Evolutionary conservation across 306 rosid species (phyloP).

Genomic region (Quillaja saponaria): DNA sequence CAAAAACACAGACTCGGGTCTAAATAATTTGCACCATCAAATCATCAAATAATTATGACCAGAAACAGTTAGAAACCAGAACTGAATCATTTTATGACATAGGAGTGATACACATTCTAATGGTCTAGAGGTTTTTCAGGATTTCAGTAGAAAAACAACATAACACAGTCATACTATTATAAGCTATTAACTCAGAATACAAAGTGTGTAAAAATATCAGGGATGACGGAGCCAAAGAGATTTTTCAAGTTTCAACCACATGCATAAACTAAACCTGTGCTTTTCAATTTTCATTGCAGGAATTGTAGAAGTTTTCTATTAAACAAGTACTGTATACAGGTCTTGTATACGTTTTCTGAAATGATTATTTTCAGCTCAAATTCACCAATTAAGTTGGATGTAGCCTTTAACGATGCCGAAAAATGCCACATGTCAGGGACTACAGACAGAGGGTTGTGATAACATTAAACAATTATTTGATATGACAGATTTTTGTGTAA

Average conservation of each 20-base stretch:
- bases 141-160: neutral
- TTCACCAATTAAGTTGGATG: slow-evolving; percentile 1
- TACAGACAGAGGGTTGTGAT: too few species aligned
- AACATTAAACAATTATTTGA: too few species aligned
- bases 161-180: neutral
- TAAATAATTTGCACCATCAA: slow-evolving; percentile 15
- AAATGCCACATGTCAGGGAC: slow-evolving; percentile 30
- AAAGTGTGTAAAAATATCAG: neutral
- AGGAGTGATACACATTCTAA: neutral
- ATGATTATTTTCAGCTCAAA: too few species aligned
- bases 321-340: too few species aligned
- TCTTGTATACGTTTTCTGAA: too few species aligned
- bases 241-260: slow-evolving; percentile 27
- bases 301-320: too few species aligned
- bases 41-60: slow-evolving; percentile 4
- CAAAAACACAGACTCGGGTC: neutral
- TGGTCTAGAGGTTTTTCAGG: slow-evolving; percentile 11
- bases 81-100: too few species aligned
- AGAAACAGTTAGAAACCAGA: neutral
- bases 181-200: too few species aligned
- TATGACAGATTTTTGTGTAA: too few species aligned
- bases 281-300: too few species aligned
- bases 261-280: neutral
- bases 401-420: slow-evolving; percentile 27
- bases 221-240: neutral